A percentile compares a stretch with the other conserved stretches of the same genome.
Conservation (phyloP, 306 rosid species). For the Cicer cuneatum region DNA sequence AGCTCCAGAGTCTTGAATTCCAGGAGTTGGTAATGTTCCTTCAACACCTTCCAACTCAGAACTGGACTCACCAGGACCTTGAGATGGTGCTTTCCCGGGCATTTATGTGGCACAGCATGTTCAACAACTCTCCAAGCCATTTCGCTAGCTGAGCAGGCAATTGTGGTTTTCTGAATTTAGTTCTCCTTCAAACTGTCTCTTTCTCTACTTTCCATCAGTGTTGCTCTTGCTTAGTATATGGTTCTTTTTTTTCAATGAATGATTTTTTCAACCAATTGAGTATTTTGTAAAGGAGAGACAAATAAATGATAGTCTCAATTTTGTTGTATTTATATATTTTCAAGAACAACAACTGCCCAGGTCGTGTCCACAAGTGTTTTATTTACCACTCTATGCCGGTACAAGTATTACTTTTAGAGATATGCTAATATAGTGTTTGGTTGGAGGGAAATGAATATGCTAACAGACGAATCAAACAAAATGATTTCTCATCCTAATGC, state of each 20-base stretch:
- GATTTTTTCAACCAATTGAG: constrained; percentile 40
- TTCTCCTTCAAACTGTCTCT: background rate
- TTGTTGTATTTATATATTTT: constrained; percentile 42
- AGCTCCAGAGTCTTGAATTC: constrained; percentile 84
- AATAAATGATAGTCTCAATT: constrained; percentile 30
- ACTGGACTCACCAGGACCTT: constrained; percentile 93
- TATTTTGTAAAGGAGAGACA: constrained; percentile 46
- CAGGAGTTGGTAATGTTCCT: constrained; percentile 98
- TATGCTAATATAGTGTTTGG: background rate
- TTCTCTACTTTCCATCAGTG: constrained; percentile 10
- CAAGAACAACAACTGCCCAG: constrained; percentile 13
- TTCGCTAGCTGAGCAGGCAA: constrained; percentile 64
- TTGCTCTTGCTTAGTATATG: constrained; percentile 33
- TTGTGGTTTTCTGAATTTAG: constrained; percentile 41
- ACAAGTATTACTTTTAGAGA: background rate
- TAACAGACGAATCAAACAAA: background rate
- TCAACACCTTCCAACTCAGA: constrained; percentile 93
- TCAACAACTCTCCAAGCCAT: constrained; percentile 93
- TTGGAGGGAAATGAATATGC: background rate
- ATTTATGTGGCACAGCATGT: constrained; percentile 98
- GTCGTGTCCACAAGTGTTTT: constrained; percentile 10
- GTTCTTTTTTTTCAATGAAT: constrained; percentile 18
- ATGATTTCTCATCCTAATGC: background rate
- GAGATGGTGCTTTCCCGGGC: constrained; percentile 98
- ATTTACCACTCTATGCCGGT: background rate